phyloP scores from a whole-genome alignment of 331 rosid genomes.

The Arachis monticola region DNA sequence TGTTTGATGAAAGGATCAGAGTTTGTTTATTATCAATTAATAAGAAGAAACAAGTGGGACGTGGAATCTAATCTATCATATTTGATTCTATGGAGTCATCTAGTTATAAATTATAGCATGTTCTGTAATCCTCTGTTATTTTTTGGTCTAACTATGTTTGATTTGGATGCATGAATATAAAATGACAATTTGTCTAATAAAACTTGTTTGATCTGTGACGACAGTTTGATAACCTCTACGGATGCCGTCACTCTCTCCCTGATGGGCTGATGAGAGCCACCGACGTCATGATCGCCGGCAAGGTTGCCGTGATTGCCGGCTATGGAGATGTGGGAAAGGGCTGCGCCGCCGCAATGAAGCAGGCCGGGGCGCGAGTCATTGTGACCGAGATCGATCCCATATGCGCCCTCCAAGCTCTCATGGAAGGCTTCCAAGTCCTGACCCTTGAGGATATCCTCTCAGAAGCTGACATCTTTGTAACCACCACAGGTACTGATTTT shows the following conservation, averaged over 20 bases:
- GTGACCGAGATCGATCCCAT: constrained; percentile 97
- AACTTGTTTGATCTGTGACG: background rate
- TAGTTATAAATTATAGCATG: background rate
- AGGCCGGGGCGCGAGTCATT: constrained; percentile 90
- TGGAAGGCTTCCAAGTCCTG: constrained; percentile 86
- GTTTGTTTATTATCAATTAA: background rate
- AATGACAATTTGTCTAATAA: too few species aligned
- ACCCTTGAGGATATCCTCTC: constrained; percentile 66
- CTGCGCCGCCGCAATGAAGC: constrained; percentile 91
- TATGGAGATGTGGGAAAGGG: constrained; percentile 99
- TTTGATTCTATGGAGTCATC: constrained; percentile 10
- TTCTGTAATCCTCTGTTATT: background rate
- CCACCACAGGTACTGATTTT: too few species aligned
- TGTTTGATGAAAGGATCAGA: background rate
- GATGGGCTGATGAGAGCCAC: constrained; percentile 99
- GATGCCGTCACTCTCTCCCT: constrained; percentile 98
- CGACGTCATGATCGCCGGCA: constrained; percentile 97
- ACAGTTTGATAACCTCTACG: constrained; percentile 97
- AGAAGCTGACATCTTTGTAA: constrained; percentile 81
- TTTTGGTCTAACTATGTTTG: background rate
- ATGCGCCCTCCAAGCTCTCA: constrained; percentile 94
- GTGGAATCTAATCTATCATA: background rate
- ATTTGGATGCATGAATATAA: too few species aligned
- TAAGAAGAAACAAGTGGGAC: background rate
- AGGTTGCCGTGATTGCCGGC: constrained; percentile 80